phyloP scores from a whole-genome alignment of 1,139 yeast genomes.

The Geotrichum bryndzae region DNA sequence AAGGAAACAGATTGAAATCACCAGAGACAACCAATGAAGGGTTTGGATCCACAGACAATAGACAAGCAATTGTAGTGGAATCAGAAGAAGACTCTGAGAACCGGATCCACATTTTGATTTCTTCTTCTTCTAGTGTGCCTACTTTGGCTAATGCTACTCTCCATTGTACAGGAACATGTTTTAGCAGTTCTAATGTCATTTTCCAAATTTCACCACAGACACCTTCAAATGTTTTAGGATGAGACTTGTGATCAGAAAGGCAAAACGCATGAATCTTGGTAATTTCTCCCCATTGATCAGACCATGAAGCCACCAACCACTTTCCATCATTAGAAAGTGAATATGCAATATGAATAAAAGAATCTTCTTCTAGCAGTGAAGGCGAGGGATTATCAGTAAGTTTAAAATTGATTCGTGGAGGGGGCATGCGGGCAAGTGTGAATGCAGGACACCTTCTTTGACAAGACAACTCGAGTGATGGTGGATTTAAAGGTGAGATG shows the following conservation, averaged over 20 bases:
- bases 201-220: slow-evolving; percentile 57
- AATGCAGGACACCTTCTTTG: slow-evolving; percentile 31
- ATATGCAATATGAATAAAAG: slow-evolving; percentile 78
- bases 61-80: slow-evolving; percentile 56
- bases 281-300: slow-evolving; percentile 71
- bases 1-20: slow-evolving; percentile 29
- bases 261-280: slow-evolving; percentile 55
- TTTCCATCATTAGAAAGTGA: slow-evolving; percentile 72
- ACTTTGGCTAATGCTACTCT: slow-evolving; percentile 34
- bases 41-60: slow-evolving; percentile 64
- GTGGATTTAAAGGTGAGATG: slow-evolving; percentile 1
- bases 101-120: slow-evolving; percentile 31
- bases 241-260: slow-evolving; percentile 24
- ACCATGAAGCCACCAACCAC: slow-evolving; percentile 88
- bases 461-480: not conserved
- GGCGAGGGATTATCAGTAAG: slow-evolving; percentile 38
- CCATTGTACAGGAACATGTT: slow-evolving; percentile 31
- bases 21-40: slow-evolving; percentile 50
- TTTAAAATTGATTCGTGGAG: slow-evolving; percentile 46
- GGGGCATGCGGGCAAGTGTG: slow-evolving; percentile 35
- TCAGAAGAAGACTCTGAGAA: slow-evolving; percentile 27
- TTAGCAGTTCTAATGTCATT: slow-evolving; percentile 41
- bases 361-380: slow-evolving; percentile 53
- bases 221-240: slow-evolving; percentile 41
- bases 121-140: slow-evolving; percentile 35